Evolutionary conservation across 2,329 filamentous ascomycete species (phyloP).

Genomic region (Epichloe sylvatica): DNA sequence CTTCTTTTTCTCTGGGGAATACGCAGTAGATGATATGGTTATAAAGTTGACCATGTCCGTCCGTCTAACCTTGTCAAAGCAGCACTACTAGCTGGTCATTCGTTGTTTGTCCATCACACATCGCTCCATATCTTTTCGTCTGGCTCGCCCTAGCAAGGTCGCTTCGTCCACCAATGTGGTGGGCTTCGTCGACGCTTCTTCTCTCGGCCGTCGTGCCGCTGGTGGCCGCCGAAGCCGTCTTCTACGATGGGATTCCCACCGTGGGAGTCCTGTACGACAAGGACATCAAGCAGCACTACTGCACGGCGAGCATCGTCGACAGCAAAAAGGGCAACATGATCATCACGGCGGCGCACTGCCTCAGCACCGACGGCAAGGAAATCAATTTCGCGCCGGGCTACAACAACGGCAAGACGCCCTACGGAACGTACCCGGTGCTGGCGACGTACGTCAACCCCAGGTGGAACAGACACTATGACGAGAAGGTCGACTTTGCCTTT

Average conservation of each 20-base stretch:
- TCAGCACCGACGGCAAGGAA: slow-evolving; percentile 3
- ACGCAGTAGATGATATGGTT: too few relatives aligned
- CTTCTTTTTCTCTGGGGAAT: too few relatives aligned
- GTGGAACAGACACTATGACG: slow-evolving; percentile 4
- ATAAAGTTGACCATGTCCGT: too few relatives aligned
- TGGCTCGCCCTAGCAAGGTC: background rate
- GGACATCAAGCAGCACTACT: slow-evolving; percentile 3
- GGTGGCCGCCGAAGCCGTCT: slow-evolving; percentile 1
- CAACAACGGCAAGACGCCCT: slow-evolving; percentile 5
- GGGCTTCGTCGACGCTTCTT: background rate
- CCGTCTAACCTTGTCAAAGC: too few relatives aligned
- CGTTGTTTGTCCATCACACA: too few relatives aligned
- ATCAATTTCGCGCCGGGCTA: slow-evolving; percentile 7
- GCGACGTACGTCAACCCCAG: slow-evolving; percentile 2
- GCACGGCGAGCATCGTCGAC: slow-evolving; percentile 7
- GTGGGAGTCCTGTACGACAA: slow-evolving; percentile 5
- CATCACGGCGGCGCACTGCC: slow-evolving; percentile 7
- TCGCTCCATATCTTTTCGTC: background rate
- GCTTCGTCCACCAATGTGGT: background rate
- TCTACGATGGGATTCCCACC: slow-evolving; percentile 5
- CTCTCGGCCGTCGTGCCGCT: background rate
- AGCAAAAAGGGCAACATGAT: slow-evolving; percentile 6
- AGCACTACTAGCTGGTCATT: too few relatives aligned
- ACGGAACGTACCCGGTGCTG: slow-evolving; percentile 6
- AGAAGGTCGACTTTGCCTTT: slow-evolving; percentile 7